A percentile compares a stretch with the other conserved stretches of the same genome.
Evolutionary conservation across 176 grass and related monocot genomes (phyloP).

Genomic region (Puccinellia tenuiflora): DNA sequence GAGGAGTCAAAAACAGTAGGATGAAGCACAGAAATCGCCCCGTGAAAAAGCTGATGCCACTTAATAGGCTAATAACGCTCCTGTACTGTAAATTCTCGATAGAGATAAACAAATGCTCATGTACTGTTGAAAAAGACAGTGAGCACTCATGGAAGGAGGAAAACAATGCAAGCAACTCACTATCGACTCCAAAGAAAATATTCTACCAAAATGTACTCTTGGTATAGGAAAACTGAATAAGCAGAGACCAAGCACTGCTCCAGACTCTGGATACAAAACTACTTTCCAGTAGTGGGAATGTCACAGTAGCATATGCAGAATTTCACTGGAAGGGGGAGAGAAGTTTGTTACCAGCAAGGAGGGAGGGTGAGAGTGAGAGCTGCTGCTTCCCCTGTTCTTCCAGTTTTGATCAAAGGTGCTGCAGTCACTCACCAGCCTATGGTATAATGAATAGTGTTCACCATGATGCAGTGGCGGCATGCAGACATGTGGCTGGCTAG

Average conservation of each 20-base stretch:
- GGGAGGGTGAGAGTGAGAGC: not conserved
- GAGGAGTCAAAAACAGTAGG: conserved; percentile 9
- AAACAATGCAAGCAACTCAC: conserved; percentile 15
- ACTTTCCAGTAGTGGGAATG: not conserved
- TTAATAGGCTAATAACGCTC: conserved; percentile 6
- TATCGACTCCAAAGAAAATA: not conserved
- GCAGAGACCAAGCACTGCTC: not conserved
- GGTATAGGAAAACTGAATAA: not conserved
- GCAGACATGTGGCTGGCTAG: conserved; percentile 31
- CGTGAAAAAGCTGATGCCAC: not conserved
- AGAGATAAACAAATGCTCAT: not conserved
- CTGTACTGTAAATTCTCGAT: conserved; percentile 9
- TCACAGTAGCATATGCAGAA: not conserved
- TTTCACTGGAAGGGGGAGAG: not conserved
- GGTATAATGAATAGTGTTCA: conserved; percentile 35
- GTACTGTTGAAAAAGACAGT: not conserved
- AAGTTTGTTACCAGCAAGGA: conserved; percentile 24
- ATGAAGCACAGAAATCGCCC: not conserved
- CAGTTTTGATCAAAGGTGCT: conserved; percentile 14
- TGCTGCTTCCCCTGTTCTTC: not conserved
- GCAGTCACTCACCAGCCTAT: not conserved
- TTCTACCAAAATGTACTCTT: not conserved
- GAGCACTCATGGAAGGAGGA: not conserved
- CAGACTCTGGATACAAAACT: not conserved
- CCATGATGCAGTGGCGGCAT: conserved; percentile 16